A percentile compares a stretch with the other conserved stretches of the same genome.
phyloP scores from a whole-genome alignment of 2,329 filamentous ascomycete species.

The Microascus cirrosus region DNA sequence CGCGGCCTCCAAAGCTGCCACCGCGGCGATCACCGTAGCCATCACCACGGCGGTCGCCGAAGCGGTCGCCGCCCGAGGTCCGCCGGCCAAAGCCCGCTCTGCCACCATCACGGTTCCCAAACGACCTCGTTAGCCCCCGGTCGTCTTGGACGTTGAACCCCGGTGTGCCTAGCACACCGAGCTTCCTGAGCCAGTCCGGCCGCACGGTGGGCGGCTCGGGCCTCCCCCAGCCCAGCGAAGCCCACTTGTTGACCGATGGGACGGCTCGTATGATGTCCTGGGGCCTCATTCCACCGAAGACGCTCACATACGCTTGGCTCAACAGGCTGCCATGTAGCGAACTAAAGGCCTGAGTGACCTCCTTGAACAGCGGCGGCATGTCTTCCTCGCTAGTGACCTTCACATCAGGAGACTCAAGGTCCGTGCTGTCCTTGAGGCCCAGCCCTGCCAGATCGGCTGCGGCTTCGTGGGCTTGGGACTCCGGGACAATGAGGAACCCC shows the following conservation, averaged over 20 bases:
- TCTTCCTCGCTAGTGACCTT: slow-evolving; percentile 34
- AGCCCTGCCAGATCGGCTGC: slow-evolving; percentile 43
- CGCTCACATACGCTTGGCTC: slow-evolving; percentile 38
- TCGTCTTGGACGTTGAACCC: slow-evolving; percentile 21
- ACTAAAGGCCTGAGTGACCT: slow-evolving; percentile 29
- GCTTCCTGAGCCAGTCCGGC: slow-evolving; percentile 14
- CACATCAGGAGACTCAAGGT: slow-evolving; percentile 38
- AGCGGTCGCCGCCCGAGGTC: background rate
- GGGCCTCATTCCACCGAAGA: slow-evolving; percentile 38
- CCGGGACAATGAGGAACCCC: slow-evolving; percentile 55
- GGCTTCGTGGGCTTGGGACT: slow-evolving; percentile 37
- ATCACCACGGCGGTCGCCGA: background rate
- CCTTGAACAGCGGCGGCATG: slow-evolving; percentile 31
- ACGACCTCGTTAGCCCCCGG: slow-evolving; percentile 4
- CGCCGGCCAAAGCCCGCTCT: slow-evolving; percentile 3
- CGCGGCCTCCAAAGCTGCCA: background rate
- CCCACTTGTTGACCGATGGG: slow-evolving; percentile 42
- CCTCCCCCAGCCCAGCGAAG: slow-evolving; percentile 39
- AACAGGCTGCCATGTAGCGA: slow-evolving; percentile 21
- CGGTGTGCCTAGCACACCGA: slow-evolving; percentile 16
- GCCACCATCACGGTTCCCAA: slow-evolving; percentile 7
- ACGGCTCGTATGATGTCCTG: slow-evolving; percentile 28
- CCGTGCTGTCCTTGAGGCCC: slow-evolving; percentile 44
- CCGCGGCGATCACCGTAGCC: slow-evolving; percentile 6
- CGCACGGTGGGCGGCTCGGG: slow-evolving; percentile 28